These are phyloP conservation scores for Lasiosphaeria ovina DNA, from an alignment of 495 filamentous ascomycete genomes.

Conservation along the genomic window DNA sequence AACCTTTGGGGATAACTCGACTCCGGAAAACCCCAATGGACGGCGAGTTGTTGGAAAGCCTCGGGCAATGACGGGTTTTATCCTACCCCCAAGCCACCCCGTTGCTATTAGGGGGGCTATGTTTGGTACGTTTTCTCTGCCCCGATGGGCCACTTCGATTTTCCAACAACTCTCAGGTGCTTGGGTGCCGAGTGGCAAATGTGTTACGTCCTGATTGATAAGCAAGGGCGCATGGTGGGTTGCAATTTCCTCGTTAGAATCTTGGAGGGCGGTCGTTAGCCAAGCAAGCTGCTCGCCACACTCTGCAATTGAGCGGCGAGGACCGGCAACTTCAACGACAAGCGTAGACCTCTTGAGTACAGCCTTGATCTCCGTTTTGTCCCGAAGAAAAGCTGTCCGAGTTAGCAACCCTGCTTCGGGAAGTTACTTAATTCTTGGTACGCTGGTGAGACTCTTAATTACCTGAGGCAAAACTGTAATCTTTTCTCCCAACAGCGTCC, in stretches of 20 bases:
- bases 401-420: neutral
- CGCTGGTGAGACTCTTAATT: neutral
- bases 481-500: neutral
- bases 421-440: neutral
- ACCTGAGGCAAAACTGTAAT: neutral
- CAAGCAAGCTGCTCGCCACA: conserved; percentile 4
- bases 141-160: neutral
- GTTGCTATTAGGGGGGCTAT: neutral
- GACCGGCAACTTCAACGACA: neutral
- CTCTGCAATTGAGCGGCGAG: conserved; percentile 2
- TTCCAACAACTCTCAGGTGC: neutral
- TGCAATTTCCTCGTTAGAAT: neutral
- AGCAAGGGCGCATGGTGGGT: neutral
- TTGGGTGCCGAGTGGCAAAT: neutral
- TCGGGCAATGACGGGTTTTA: conserved; percentile 9
- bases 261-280: conserved; percentile 2
- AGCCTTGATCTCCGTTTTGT: neutral
- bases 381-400: neutral
- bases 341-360: neutral
- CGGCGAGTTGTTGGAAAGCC: conserved; percentile 8
- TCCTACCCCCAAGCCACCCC: conserved; percentile 3
- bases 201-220: neutral
- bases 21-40: neutral
- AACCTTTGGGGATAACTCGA: conserved; percentile 2
- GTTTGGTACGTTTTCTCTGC: neutral